Percentiles rank a stretch among this genome's conserved stretches.
phyloP scores from a whole-genome alignment of 352 stramenopile genomes.

The Thalassiosira mediterranea region DNA sequence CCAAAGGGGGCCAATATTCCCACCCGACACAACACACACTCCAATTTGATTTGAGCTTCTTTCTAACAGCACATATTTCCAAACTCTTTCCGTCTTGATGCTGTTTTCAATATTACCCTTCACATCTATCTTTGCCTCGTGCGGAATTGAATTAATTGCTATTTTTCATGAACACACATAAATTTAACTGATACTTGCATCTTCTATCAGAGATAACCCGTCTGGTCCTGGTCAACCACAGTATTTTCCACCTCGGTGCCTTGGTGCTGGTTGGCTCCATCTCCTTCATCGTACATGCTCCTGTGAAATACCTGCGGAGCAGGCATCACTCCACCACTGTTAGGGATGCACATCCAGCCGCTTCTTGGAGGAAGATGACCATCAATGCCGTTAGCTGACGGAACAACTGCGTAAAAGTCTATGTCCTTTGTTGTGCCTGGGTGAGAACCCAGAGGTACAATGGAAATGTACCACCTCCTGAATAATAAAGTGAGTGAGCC shows the following conservation, averaged over 20 bases:
- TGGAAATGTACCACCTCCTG: slow-evolving; percentile 85
- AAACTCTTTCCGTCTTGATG: no score
- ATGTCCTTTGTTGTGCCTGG: slow-evolving; percentile 82
- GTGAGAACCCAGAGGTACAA: slow-evolving; percentile 66
- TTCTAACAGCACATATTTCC: no score
- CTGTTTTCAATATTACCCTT: no score
- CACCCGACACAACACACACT: no score
- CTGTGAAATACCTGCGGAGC: slow-evolving; percentile 23
- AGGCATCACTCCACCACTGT: slow-evolving; percentile 28
- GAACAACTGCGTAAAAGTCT: slow-evolving; percentile 81
- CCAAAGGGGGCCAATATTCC: no score
- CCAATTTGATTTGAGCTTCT: no score
- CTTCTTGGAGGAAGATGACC: slow-evolving; percentile 19
- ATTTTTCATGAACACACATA: slow-evolving; percentile 23
- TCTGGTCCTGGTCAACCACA: slow-evolving; percentile 38
- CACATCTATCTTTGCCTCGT: no score
- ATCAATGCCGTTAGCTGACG: slow-evolving; percentile 3
- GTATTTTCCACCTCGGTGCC: slow-evolving; percentile 14
- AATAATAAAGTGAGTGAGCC: slow-evolving; percentile 5
- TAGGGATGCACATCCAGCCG: slow-evolving; percentile 44
- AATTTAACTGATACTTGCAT: not conserved
- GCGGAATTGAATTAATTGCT: no score
- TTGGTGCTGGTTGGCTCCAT: slow-evolving; percentile 19
- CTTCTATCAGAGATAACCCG: slow-evolving; percentile 33
- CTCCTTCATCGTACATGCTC: slow-evolving; percentile 22